Evolutionary conservation across 2,329 filamentous ascomycete species (phyloP).

Genomic region (Orbilia oligospora): DNA sequence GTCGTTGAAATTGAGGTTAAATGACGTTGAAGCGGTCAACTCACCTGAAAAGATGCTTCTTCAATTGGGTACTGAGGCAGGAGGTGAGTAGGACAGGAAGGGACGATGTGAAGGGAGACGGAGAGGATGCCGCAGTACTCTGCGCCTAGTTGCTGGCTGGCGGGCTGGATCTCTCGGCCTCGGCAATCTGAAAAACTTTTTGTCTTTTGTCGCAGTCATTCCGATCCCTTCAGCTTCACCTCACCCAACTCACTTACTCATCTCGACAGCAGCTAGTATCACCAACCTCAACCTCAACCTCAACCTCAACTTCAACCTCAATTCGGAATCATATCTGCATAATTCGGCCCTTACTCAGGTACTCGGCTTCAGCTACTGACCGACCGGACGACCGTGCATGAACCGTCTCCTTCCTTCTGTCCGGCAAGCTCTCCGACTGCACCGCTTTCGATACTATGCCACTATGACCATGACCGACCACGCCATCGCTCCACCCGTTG

Average conservation of each 20-base stretch:
- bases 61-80: background rate
- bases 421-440: constrained; percentile 41
- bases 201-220: constrained; percentile 8
- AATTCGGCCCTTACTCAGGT: background rate
- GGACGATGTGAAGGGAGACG: background rate
- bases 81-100: background rate
- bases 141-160: background rate
- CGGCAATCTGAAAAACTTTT: constrained; percentile 13
- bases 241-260: background rate
- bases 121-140: background rate
- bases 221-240: background rate
- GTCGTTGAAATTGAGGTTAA: constrained; percentile 1
- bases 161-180: constrained; percentile 6
- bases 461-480: constrained; percentile 56
- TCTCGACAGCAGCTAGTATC: background rate
- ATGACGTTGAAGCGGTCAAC: background rate
- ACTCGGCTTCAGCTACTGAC: background rate
- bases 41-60: background rate
- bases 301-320: background rate
- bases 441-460: constrained; percentile 39
- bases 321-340: background rate
- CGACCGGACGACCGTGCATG: constrained; percentile 22
- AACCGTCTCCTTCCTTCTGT: constrained; percentile 32
- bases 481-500: constrained; percentile 19
- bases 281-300: background rate